Base-by-base conservation (phyloP, 495 filamentous ascomycete species). In the Trichoderma gamsii region DNA sequence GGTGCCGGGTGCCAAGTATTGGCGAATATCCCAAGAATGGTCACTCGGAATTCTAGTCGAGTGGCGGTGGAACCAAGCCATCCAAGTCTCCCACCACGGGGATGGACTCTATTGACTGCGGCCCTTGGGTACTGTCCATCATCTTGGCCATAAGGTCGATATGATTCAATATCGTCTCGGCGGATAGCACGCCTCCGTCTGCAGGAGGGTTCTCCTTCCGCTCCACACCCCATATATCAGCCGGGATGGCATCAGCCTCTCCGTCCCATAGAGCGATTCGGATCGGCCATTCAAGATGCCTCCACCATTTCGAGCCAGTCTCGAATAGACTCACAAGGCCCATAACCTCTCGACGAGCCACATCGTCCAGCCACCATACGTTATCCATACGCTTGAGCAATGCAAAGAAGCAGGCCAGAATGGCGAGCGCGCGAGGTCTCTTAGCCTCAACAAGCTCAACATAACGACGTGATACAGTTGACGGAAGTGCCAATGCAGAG, bases 311-410 rank as follows among this genome's bases (percentile, higher is more conserved):
- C 21, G 80, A 78, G 35, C 82, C 79, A 6, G 75, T 76, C 69
- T 82, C 78, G 73, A 86, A 80, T 4, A 85, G 70, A 51, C 76
- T 77, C 21, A 82, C 77, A 21, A 86, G 83, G 9, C 84, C 84
- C 64, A 83, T 79, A 3, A 85, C 82, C 69, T 86, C 84, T 66
- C 82, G 79, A 18, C 82, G 79, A 44, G 83, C 80, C 70, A 85
- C 79, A n/a, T 83, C 84, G 64, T 84, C 76, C 56, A 86, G 72
- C 84, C 84, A 86, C 84, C 84, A 86, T 15, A 85, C 73, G 32
- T 76, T 71, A 67, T 85, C 84, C 16, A 84, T 75, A 21, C 77
- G 79, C 66, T 82, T 85, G 38, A 84, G 80, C 38, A 85, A 77
- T 11, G 82, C 84, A 68, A 86, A 86, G 70, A 85, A 86, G 72